A percentile compares a stretch with the other conserved stretches of the same genome.
Conservation (phyloP, 2,329 filamentous ascomycete species). For the Pestalotiopsis sp. region DNA sequence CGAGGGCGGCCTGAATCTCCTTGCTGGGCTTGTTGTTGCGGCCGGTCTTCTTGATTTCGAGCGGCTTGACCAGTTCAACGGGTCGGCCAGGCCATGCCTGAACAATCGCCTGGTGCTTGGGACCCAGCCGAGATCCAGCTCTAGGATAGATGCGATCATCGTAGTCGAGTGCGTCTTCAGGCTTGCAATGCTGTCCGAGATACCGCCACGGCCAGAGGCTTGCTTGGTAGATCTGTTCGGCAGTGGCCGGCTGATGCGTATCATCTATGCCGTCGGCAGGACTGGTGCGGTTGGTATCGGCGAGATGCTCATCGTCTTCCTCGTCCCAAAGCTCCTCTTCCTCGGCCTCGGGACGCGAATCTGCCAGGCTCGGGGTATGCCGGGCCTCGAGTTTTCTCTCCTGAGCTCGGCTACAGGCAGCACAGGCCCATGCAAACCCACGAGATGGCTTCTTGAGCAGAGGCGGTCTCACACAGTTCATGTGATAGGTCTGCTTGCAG, state of each 20-base stretch:
- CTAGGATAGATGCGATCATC: slow-evolving; percentile 97
- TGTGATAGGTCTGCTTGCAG: slow-evolving; percentile 94
- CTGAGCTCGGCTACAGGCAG: slow-evolving; percentile 92
- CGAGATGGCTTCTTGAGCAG: slow-evolving; percentile 94
- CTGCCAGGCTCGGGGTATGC: slow-evolving; percentile 76
- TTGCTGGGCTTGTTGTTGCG: slow-evolving; percentile 79
- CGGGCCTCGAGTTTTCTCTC: slow-evolving; percentile 90
- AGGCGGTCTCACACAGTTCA: slow-evolving; percentile 94
- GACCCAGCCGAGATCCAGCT: slow-evolving; percentile 88
- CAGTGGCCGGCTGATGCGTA: slow-evolving; percentile 62
- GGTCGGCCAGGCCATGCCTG: slow-evolving; percentile 82
- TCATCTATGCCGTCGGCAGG: slow-evolving; percentile 62
- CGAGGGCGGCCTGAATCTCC: slow-evolving; percentile 75
- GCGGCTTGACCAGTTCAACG: slow-evolving; percentile 86
- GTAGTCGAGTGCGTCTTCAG: slow-evolving; percentile 94
- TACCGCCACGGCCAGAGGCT: slow-evolving; percentile 97
- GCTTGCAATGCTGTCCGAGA: slow-evolving; percentile 90
- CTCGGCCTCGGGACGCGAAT: slow-evolving; percentile 66
- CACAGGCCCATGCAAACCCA: slow-evolving; percentile 98
- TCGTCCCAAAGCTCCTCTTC: slow-evolving; percentile 67
- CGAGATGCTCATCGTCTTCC: slow-evolving; percentile 69
- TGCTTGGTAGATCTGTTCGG: slow-evolving; percentile 88
- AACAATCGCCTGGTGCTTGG: slow-evolving; percentile 87
- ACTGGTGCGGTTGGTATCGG: slow-evolving; percentile 63
- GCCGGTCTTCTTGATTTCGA: slow-evolving; percentile 83